Conservation (phyloP, 352 stramenopile species). For the Globisporangium spinosum region DNA sequence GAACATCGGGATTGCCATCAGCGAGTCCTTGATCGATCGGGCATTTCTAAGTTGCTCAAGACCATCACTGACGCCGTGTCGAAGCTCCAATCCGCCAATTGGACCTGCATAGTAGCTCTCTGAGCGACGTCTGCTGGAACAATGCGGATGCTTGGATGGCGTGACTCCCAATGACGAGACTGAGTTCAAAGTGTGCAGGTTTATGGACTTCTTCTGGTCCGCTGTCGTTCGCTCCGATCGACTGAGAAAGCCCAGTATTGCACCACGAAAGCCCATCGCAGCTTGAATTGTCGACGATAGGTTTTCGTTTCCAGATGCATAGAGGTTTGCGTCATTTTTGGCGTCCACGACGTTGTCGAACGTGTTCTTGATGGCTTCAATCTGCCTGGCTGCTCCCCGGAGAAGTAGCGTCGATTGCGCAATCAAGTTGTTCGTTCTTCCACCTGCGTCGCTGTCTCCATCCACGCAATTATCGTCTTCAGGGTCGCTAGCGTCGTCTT, state of each 20-base stretch:
- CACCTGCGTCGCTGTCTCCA: background rate
- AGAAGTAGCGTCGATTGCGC: background rate
- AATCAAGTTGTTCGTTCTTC: background rate
- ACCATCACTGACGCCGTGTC: background rate
- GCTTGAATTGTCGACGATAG: background rate
- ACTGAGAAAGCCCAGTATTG: background rate
- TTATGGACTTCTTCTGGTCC: background rate
- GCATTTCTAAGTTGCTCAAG: background rate
- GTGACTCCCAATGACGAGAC: background rate
- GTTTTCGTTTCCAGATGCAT: background rate
- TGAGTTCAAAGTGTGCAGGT: background rate
- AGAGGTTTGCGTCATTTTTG: background rate
- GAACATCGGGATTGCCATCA: background rate
- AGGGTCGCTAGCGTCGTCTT: background rate
- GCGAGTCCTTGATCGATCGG: background rate
- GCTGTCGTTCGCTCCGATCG: background rate
- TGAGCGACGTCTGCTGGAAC: background rate
- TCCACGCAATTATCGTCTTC: background rate
- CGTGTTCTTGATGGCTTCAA: background rate
- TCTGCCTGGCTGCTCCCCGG: background rate
- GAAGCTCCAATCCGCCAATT: background rate
- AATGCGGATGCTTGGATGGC: background rate
- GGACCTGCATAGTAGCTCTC: background rate
- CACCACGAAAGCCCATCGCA: background rate
- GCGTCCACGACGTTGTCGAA: background rate